Evolutionary conservation across 345 rosid species (phyloP).

Genomic region (Melastoma malabathricum): DNA sequence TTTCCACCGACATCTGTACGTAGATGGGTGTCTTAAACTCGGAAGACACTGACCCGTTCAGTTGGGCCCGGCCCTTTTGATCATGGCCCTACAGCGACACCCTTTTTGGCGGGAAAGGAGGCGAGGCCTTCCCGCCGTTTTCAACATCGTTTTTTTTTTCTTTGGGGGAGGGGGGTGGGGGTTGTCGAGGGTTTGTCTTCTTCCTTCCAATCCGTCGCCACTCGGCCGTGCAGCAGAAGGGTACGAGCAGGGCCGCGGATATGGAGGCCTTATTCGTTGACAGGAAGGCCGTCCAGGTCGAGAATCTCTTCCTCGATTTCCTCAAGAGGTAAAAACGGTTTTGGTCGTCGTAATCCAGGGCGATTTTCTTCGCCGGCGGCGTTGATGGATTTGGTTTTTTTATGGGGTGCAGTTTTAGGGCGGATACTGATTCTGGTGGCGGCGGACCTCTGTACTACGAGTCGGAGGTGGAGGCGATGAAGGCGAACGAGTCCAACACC

Average conservation of each 20-base stretch:
- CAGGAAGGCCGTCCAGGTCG: constrained; percentile 73
- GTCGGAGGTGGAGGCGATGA: constrained; percentile 61
- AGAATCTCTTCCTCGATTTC: constrained; percentile 75
- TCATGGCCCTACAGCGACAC: too few species aligned
- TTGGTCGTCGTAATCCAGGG: not conserved
- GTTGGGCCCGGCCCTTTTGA: too few species aligned
- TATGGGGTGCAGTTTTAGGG: constrained; percentile 40
- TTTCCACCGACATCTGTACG: too few species aligned
- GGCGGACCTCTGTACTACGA: constrained; percentile 43
- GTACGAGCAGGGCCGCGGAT: not conserved
- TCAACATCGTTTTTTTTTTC: too few species aligned
- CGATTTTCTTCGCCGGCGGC: not conserved
- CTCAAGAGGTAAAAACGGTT: constrained; percentile 48
- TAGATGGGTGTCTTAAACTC: too few species aligned
- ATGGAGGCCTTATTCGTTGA: constrained; percentile 41
- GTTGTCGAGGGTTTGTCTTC: too few species aligned
- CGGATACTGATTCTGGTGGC: constrained; percentile 37
- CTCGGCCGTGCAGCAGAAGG: not conserved
- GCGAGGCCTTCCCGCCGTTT: too few species aligned
- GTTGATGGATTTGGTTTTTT: not conserved
- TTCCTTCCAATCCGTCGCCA: too few species aligned
- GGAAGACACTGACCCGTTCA: too few species aligned
- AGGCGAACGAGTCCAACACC: constrained; percentile 57
- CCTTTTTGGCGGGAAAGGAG: too few species aligned
- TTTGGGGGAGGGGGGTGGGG: constrained; percentile 39